Conservation (phyloP, 2,329 filamentous ascomycete genomes). For the Aspergillus fructus region DNA sequence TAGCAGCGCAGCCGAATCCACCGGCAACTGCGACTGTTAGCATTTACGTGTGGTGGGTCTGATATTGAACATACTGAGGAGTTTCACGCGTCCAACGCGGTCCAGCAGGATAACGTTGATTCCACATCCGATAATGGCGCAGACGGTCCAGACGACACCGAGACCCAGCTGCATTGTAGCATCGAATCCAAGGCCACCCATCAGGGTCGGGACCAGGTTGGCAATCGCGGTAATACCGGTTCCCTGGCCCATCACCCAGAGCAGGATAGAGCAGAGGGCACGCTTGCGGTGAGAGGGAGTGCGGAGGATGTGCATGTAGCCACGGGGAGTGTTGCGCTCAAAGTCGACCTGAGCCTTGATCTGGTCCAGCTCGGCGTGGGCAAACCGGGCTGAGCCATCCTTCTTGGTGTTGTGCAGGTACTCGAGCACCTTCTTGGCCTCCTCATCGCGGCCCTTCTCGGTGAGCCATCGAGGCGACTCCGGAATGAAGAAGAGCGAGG, state of each 20-base stretch:
- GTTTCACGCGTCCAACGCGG: background rate
- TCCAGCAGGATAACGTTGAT: background rate
- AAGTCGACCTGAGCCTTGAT: background rate
- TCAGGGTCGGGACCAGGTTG: background rate
- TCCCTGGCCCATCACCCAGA: background rate
- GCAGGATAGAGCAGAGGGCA: background rate
- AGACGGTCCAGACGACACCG: background rate
- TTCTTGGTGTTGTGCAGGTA: background rate
- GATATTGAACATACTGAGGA: background rate
- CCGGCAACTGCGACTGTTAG: background rate
- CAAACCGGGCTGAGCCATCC: background rate
- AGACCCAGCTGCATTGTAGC: background rate
- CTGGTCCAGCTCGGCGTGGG: background rate
- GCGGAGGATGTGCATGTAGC: background rate
- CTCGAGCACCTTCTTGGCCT: background rate
- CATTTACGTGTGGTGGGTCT: no score
- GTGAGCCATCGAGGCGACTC: background rate
- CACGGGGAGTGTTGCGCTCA: background rate
- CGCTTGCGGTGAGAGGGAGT: background rate
- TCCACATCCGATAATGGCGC: background rate
- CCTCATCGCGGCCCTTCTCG: background rate
- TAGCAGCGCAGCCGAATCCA: background rate
- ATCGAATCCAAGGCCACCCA: background rate
- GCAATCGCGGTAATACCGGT: background rate
- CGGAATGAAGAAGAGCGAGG: constrained; percentile 6